Base-by-base conservation (phyloP, 768 basidiomycete genomes). In the Suillus hirtellus region DNA sequence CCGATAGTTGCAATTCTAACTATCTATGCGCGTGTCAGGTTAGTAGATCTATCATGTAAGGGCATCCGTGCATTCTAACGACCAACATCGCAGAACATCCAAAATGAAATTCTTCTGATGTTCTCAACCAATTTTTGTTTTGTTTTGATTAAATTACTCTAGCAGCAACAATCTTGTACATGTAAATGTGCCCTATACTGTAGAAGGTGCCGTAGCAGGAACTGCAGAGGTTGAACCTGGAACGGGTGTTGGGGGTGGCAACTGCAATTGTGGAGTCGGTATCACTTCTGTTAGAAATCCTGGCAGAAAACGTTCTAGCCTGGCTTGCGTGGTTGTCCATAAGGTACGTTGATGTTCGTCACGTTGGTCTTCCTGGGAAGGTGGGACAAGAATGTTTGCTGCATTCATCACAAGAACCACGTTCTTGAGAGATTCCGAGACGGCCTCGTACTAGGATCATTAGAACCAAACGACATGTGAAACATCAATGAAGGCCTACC, bases 341-440 rank as follows among this genome's bases (percentile, higher is more conserved):
- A 98, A 77, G 3, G 84, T 88, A 65, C 81, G 82, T 72, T 88
- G 89, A 53, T 79, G 80, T 61, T 87, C 87, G 59, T 82, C 79
- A 60, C 88, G 85, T 50, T 75, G 66, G 63, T 87, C 83, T 56
- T 76, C 76, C 12, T 66, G 68, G 4, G 72, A 71, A 34, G 75
- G 71, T 4, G 93, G 92, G 4, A 93, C 83, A 19, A 99, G 85
- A 62, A 96, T 88, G 5, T 85, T 84, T 1, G 90, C 89, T 1
- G 95, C 93, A 69, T 95, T 89, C 94, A 99, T 96, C 56, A 99
- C 96, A 55, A 99, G 83, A 17, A 99, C 78, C 56, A 96, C 92
- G 71, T 99, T 99, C 79, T 98, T 99, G 69, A 99, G 82, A 1
- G 95, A 96, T 76, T 99, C 97, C 1, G 94, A 95, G 21, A 97